Evolutionary conservation across 805 yeast species (phyloP), one percentile per base, ranked within the genome.

Genomic region (Lachancea fermentati): DNA sequence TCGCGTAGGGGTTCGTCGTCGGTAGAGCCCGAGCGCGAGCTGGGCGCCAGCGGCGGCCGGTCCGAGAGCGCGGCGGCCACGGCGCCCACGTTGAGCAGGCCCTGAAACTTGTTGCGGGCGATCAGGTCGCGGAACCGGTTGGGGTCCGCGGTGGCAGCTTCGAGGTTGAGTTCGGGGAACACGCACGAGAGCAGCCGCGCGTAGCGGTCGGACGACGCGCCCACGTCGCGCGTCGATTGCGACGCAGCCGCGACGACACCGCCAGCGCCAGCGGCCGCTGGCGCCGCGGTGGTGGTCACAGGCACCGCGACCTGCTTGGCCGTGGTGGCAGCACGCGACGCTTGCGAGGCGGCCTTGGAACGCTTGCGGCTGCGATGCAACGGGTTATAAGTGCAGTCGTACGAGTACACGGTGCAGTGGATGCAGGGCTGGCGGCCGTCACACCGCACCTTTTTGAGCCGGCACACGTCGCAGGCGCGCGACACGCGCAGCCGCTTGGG

Each of bases 391-490:
- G 86, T 75, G 58, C 93, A 83, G 34, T 72, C 75, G 57, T 81
- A 80, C 13, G 83, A 76, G 59, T 83, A 84, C 1, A 83, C 93
- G 0, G 89, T 79, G 54, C 95, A 87, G 58, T 80, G 86, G 24
- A 76, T 73, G 58, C 94, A 84, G 1, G 91, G 93, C 50, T 75
- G 81, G 50, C 74, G 73, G 4, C 91, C 93, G 57, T 82, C 88
- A 61, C 94, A 84, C 55, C 81, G 79, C 47, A 82, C 85, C 55
- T 84, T 84, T 62, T 81, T 82, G 60, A 73, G 75, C 15, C 91
- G 71, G 58, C 93, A 83, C 47, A 75, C 78, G 50, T 79, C 84
- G 54, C 93, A 84, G 2, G 93, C 93, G 40, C 85, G 64, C 1
- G 84, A 75, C 29, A 81, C 89, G 42, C 89, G 63, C 49, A 77